A percentile compares a stretch with the other conserved stretches of the same genome.
Conservation (phyloP, 768 basidiomycete genomes). For the Jaapia argillacea region DNA sequence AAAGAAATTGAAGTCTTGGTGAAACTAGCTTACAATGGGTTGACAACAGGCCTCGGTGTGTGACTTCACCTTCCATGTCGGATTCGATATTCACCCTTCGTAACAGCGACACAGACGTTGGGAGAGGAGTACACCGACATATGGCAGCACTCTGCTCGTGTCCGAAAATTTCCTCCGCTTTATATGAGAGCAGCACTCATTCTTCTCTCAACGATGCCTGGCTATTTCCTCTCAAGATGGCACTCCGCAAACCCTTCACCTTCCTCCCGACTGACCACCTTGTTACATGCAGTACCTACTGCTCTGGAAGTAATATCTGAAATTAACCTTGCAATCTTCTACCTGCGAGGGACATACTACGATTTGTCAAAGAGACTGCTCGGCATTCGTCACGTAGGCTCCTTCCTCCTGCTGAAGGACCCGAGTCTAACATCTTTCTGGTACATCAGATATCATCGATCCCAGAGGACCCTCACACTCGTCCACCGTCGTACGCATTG, state of each 20-base stretch:
- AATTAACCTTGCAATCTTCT: conserved; percentile 73
- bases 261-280: conserved; percentile 21
- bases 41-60: conserved; percentile 67
- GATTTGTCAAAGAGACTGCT: conserved; percentile 57
- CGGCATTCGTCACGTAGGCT: conserved; percentile 56
- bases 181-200: conserved; percentile 42
- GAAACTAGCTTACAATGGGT: conserved; percentile 61
- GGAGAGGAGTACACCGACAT: conserved; percentile 91
- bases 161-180: conserved; percentile 32
- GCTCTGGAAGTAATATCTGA: conserved; percentile 51
- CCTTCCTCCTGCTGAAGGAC: background rate
- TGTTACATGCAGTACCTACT: conserved; percentile 31
- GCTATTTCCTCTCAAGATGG: conserved; percentile 49
- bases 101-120: conserved; percentile 64
- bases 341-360: conserved; percentile 74
- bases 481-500: conserved; percentile 81
- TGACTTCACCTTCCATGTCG: conserved; percentile 8
- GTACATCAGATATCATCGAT: conserved; percentile 55
- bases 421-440: background rate
- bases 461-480: conserved; percentile 57
- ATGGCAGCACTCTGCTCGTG: conserved; percentile 53
- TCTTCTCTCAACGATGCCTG: conserved; percentile 55
- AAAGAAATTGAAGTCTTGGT: conserved; percentile 66
- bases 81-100: background rate
- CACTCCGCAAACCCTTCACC: conserved; percentile 25